Conservation (phyloP, 148 eudicot genomes). For the Rhododendron ovatum region DNA sequence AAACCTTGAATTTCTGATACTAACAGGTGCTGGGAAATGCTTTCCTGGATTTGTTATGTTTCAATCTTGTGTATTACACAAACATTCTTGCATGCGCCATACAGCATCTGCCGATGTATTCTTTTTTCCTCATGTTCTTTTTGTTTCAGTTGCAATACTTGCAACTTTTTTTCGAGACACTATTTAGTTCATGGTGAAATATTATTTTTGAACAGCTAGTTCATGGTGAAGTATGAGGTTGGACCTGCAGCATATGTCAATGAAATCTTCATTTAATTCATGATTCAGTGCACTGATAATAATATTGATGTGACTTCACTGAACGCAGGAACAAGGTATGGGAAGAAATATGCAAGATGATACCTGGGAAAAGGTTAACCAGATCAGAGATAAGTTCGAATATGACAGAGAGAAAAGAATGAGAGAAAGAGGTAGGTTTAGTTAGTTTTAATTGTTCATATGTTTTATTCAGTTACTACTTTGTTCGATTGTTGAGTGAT, state of each 20-base stretch:
- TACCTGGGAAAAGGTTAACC: slow-evolving; percentile 60
- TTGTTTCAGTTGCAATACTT: background rate
- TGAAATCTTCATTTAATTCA: background rate
- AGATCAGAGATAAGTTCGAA: slow-evolving; percentile 91
- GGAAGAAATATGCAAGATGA: slow-evolving; percentile 54
- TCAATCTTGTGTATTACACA: background rate
- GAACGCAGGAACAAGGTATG: slow-evolving; percentile 53
- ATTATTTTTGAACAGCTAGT: background rate
- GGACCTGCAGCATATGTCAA: background rate
- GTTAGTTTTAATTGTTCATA: background rate
- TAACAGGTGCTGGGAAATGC: background rate
- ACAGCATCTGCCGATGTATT: background rate
- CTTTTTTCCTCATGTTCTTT: background rate
- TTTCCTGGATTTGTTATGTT: background rate
- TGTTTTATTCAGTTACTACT: background rate
- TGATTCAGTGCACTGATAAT: background rate
- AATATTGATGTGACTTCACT: background rate
- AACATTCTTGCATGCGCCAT: background rate
- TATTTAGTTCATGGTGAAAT: background rate
- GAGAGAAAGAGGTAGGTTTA: slow-evolving; percentile 82
- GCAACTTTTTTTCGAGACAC: background rate
- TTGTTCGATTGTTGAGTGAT: background rate
- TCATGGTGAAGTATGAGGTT: background rate
- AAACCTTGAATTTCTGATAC: background rate
- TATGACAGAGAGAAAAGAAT: slow-evolving; percentile 89